Percentiles rank a stretch among this genome's conserved stretches.
phyloP scores from a whole-genome alignment of 495 filamentous ascomycete species.

The Trichoderma virens region DNA sequence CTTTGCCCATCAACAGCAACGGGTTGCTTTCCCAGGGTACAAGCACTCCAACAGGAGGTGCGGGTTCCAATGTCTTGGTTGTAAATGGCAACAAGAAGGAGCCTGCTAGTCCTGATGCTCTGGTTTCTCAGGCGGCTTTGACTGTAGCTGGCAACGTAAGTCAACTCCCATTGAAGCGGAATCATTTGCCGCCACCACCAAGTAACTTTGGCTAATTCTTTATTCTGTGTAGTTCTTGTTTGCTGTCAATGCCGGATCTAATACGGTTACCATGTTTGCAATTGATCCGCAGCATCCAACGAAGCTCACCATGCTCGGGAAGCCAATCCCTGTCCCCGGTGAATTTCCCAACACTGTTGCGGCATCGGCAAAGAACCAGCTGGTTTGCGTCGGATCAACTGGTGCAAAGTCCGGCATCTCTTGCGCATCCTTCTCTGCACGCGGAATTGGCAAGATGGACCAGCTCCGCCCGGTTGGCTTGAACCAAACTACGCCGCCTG shows the following conservation, averaged over 20 bases:
- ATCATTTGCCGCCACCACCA: not conserved
- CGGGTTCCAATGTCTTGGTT: constrained; percentile 25
- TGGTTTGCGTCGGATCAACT: constrained; percentile 48
- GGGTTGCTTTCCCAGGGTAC: constrained; percentile 35
- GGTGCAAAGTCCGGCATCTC: constrained; percentile 47
- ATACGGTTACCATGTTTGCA: constrained; percentile 46
- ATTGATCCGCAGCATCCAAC: constrained; percentile 41
- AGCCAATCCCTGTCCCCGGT: constrained; percentile 32
- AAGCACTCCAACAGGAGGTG: constrained; percentile 30
- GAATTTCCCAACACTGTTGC: constrained; percentile 53
- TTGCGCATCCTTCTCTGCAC: constrained; percentile 36
- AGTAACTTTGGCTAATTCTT: constrained; percentile 8
- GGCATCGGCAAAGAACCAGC: constrained; percentile 35
- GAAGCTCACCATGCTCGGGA: constrained; percentile 20
- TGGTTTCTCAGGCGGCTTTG: constrained; percentile 44
- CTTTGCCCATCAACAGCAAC: constrained; percentile 35
- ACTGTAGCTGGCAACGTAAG: constrained; percentile 41
- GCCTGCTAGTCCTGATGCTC: constrained; percentile 41
- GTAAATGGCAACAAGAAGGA: constrained; percentile 19
- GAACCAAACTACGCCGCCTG: constrained; percentile 44
- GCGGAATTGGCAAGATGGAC: constrained; percentile 36
- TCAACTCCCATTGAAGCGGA: constrained; percentile 6
- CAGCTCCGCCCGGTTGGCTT: constrained; percentile 36
- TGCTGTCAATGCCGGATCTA: constrained; percentile 55
- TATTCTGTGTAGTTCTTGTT: constrained; percentile 37